These are phyloP conservation scores for Selaginella tamariscina DNA, from an alignment of 75 land plant genomes.

Conservation along the genomic window DNA sequence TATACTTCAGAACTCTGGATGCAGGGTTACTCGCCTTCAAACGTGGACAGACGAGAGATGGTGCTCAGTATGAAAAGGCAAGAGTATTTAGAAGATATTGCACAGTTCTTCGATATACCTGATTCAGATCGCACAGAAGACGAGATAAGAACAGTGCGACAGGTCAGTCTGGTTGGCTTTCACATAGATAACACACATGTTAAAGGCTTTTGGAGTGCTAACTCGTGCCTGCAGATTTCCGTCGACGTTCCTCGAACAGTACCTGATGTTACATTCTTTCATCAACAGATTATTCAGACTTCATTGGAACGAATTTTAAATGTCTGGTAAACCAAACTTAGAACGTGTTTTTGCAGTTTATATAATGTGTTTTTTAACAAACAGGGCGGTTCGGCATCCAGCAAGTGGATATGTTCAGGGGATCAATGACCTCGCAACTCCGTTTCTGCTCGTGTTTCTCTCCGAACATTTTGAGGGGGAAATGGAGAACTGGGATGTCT, in stretches of 20 bases:
- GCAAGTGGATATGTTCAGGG: constrained; percentile 99
- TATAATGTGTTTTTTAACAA: constrained; percentile 8
- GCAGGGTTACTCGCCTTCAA: constrained; percentile 98
- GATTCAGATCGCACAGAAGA: constrained; percentile 84
- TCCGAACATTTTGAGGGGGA: constrained; percentile 77
- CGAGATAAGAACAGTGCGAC: constrained; percentile 83
- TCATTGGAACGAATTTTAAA: constrained; percentile 85
- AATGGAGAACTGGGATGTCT: constrained; percentile 62
- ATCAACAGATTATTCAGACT: constrained; percentile 64
- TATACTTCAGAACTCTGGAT: constrained; percentile 11
- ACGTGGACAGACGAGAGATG: constrained; percentile 91
- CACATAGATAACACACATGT: too few species aligned
- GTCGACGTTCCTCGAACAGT: constrained; percentile 97
- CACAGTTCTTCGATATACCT: constrained; percentile 87
- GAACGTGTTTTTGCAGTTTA: not conserved
- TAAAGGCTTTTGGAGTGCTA: not conserved
- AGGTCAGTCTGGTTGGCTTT: too few species aligned
- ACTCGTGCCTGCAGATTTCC: constrained; percentile 48
- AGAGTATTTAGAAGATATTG: constrained; percentile 83
- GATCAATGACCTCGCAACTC: constrained; percentile 96
- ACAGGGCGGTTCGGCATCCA: constrained; percentile 99
- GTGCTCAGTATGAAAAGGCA: constrained; percentile 71
- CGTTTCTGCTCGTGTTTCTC: constrained; percentile 87
- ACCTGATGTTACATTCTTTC: constrained; percentile 95
- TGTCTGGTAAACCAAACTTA: constrained; percentile 44